Evolutionary conservation across 1,284 basidiomycete species (phyloP).

Genomic region (Phlebopus sp.): DNA sequence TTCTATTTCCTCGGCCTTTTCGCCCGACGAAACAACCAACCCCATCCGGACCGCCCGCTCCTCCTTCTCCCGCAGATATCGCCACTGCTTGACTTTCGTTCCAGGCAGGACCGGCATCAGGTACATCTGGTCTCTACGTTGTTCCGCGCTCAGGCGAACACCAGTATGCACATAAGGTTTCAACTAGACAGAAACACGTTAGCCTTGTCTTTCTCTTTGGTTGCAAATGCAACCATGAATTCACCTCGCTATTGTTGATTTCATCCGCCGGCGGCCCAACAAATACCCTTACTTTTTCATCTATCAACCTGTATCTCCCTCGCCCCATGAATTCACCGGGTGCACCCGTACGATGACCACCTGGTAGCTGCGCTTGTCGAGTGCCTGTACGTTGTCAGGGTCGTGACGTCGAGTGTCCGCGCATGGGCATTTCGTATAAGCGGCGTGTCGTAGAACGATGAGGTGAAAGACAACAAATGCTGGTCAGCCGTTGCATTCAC

Average conservation of each 20-base stretch:
- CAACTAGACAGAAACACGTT: slow-evolving; percentile 29
- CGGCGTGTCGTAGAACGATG: too few relatives aligned
- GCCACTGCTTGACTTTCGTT: slow-evolving; percentile 28
- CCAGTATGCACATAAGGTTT: slow-evolving; percentile 43
- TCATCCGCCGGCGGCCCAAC: slow-evolving; percentile 74
- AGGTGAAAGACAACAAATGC: too few relatives aligned
- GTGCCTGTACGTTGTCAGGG: slow-evolving; percentile 54
- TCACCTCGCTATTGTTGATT: slow-evolving; percentile 60
- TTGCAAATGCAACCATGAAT: slow-evolving; percentile 26
- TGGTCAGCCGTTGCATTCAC: too few relatives aligned
- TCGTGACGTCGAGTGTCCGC: too few relatives aligned
- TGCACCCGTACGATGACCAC: slow-evolving; percentile 83
- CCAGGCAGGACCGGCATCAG: slow-evolving; percentile 25
- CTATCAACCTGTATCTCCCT: slow-evolving; percentile 77
- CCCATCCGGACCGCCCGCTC: too few relatives aligned
- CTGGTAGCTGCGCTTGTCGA: slow-evolving; percentile 76
- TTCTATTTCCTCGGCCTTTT: too few relatives aligned
- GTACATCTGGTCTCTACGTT: slow-evolving; percentile 27
- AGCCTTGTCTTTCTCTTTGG: neutral
- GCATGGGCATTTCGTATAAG: too few relatives aligned
- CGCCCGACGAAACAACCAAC: too few relatives aligned
- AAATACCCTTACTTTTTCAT: slow-evolving; percentile 80
- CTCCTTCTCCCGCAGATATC: slow-evolving; percentile 7
- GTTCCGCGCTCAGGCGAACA: slow-evolving; percentile 20
- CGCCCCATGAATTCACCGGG: slow-evolving; percentile 78